phyloP scores from a whole-genome alignment of 345 rosid genomes.

The Raphanus raphanistrum region DNA sequence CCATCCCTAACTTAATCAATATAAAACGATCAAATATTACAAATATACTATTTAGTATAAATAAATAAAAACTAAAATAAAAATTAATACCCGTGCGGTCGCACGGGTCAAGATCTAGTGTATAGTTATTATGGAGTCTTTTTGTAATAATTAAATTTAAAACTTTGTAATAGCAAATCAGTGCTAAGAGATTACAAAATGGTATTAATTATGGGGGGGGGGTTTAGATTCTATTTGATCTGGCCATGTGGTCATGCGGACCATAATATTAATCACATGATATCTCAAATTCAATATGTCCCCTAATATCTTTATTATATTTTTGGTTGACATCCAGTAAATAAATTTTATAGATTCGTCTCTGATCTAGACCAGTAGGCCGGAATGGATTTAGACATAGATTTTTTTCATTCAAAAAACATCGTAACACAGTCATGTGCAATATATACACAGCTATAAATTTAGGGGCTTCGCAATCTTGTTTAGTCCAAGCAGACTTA shows the following conservation, averaged over 20 bases:
- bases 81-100: too few species aligned
- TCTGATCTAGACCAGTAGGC: background rate
- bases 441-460: slow-evolving; percentile 6
- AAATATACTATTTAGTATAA: too few species aligned
- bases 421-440: background rate
- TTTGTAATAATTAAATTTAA: too few species aligned
- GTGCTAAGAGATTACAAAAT: background rate
- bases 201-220: background rate
- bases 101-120: too few species aligned
- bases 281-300: background rate
- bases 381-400: background rate
- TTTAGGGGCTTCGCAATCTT: background rate
- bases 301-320: background rate
- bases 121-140: too few species aligned
- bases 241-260: background rate
- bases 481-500: background rate
- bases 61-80: too few species aligned
- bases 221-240: background rate
- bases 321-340: background rate
- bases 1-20: too few species aligned
- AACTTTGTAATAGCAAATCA: background rate
- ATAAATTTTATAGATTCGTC: background rate
- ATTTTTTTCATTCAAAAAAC: background rate
- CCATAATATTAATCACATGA: background rate
- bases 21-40: too few species aligned